Evolutionary conservation across 805 yeast genomes (phyloP), one percentile per base, ranked within the genome.

Genomic region (Novakomyces olei): DNA sequence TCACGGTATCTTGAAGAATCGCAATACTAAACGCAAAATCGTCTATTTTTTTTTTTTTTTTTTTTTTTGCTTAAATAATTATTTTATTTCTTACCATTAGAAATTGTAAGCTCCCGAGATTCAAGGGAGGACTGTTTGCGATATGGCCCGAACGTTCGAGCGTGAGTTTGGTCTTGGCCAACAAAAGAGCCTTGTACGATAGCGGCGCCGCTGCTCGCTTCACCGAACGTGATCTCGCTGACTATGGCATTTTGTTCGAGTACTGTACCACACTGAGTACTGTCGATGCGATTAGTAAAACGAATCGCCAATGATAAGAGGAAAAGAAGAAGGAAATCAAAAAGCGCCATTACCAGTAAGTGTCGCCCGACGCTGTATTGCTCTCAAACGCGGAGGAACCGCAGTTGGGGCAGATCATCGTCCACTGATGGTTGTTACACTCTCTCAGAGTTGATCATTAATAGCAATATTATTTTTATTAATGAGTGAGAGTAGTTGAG

Each of bases 141-240:
- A 15, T 16, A 29, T 4, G 32, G 32, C 5, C 32, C 32, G 12
- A 29, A 16, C 6, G 32, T 17, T 15, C 32, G 67, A 28, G 80
- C 77, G 34, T 63, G 60, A 4, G 57, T 29, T 19, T 29, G 32
- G 19, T 29, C 32, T 12, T 29, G 23, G 28, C 80, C 79, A 23
- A 88, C 74, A 61, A 79, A 83, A 30, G 92, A 69, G 47, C 99
- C 99, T 42, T 85, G 92, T 1, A 88, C 93, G 32, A 77, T 69
- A 23, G 98, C 94, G 9, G 93, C 95, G 43, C 99, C 99, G 17
- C 74, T 64, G 14, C 92, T 64, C 2, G 83, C 65, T 47, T 91
- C 99, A 28, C 91, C 88, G 55, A 83, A 88, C 8, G 88, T 77
- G 34, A 91, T 88, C 49, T 88, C 99, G 5, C 92, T 72, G 7